A percentile compares a stretch with the other conserved stretches of the same genome.
Evolutionary conservation across 805 yeast species (phyloP).

Genomic region (Myxozyma neglecta): DNA sequence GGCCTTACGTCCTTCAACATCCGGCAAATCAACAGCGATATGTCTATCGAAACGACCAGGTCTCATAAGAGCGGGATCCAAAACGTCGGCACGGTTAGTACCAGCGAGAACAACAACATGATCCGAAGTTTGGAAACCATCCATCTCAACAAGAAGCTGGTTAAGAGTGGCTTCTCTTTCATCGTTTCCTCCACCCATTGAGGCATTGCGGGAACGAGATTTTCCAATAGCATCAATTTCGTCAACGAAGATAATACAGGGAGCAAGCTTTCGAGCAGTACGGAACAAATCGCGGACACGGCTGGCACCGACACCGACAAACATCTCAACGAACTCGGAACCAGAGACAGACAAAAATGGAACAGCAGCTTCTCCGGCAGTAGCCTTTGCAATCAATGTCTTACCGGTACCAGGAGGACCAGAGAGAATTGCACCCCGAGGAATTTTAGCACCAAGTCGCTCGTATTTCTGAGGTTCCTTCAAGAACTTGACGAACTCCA

Average conservation of each 20-base stretch:
- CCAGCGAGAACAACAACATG: slow-evolving; percentile 97
- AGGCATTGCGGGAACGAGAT: slow-evolving; percentile 58
- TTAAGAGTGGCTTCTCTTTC: slow-evolving; percentile 96
- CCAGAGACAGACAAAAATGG: slow-evolving; percentile 96
- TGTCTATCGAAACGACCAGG: slow-evolving; percentile 98
- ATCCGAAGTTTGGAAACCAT: slow-evolving; percentile 86
- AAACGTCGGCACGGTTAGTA: slow-evolving; percentile 91
- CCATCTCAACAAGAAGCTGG: slow-evolving; percentile 97
- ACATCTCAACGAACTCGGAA: slow-evolving; percentile 97
- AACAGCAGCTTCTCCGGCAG: slow-evolving; percentile 99
- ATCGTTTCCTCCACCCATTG: slow-evolving; percentile 71
- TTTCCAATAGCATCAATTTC: slow-evolving; percentile 99
- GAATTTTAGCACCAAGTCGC: slow-evolving; percentile 92
- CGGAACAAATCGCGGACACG: slow-evolving; percentile 94
- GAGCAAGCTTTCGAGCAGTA: slow-evolving; percentile 91
- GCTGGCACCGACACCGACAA: slow-evolving; percentile 98
- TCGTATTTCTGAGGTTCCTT: slow-evolving; percentile 89
- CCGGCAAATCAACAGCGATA: slow-evolving; percentile 87
- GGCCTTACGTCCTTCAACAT: slow-evolving; percentile 89
- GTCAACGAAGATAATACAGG: slow-evolving; percentile 93
- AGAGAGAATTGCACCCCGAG: slow-evolving; percentile 94
- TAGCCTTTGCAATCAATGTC: slow-evolving; percentile 93
- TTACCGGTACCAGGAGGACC: slow-evolving; percentile 99
- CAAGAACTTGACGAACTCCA: slow-evolving; percentile 95
- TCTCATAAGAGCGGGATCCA: slow-evolving; percentile 89